Evolutionary conservation across 352 stramenopile genomes (phyloP), one percentile per base, ranked within the genome.

Genomic region (Pilasporangium apinafurcum): DNA sequence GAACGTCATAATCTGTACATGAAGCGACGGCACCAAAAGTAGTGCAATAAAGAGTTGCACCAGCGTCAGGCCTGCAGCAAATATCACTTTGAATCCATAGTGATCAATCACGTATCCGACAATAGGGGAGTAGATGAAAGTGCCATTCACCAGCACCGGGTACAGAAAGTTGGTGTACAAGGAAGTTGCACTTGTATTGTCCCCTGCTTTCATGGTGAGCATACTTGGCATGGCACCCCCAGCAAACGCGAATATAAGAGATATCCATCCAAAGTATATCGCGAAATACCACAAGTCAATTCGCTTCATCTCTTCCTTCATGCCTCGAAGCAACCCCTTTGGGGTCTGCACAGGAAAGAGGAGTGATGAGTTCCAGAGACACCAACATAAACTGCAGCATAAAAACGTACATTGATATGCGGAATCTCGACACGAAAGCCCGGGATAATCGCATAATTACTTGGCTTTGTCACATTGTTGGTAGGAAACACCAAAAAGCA

Each of bases 51-150:
- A 85, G 10, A 75, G 49, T 51, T 92, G 73, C 29, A 80, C 70
- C 27, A 92, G 57, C 8, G 59, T 54, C 9, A 92, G 61, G 13
- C 73, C 84, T 8, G 60, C 65, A 4, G 70, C 44, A 51, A 89
- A 92, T 20, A 92, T 72, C 22, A 74, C 48, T 50, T 85, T 86
- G 59, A 92, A 92, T 8, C 79, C 79, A 28, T 81, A 87, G 41
- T 64, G 71, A 37, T 92, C 79, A 42, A 92, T 92, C 17, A 74
- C 50, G 29, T 83, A 87, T 16, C 79, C 79, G 17, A 92, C 58
- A 0, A 85, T 21, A 13, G 79, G 74, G 6, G 79, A 86, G 39
- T 89, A 92, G 14, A 83, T 58, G 48, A 88, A 92, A 20, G 79
- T 92, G 4, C 76, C 74, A 33, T 92, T 92, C 47, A 87, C 76